Percentiles rank a stretch among this genome's conserved stretches.
Conservation (phyloP, 225 moss, liverwort and hornwort genomes). For the Marchantia paleacea region DNA sequence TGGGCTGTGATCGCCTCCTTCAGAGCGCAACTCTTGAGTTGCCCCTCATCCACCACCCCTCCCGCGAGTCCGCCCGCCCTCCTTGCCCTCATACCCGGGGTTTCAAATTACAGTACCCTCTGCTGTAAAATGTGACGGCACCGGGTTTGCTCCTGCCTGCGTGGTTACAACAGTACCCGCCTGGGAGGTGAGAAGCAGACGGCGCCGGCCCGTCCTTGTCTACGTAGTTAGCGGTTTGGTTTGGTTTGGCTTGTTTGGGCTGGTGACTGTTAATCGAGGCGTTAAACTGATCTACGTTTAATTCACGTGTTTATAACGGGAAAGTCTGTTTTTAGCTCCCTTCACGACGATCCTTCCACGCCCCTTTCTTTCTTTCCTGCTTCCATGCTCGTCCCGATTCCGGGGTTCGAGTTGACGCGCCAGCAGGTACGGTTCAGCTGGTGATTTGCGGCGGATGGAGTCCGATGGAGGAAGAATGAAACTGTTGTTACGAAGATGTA, state of each 20-base stretch:
- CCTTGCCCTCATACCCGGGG: not conserved
- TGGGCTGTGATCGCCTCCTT: not conserved
- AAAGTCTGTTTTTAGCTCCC: not conserved
- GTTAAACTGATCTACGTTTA: not conserved
- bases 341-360: no score
- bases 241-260: not conserved
- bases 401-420: not conserved
- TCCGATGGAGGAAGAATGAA: no score
- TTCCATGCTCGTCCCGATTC: not conserved
- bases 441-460: not conserved
- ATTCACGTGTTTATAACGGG: conserved; percentile 4
- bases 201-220: not conserved
- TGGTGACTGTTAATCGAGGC: no score
- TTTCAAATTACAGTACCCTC: not conserved
- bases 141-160: not conserved
- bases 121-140: not conserved
- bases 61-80: not conserved
- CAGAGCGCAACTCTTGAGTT: not conserved
- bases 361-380: no score
- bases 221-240: not conserved
- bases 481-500: no score
- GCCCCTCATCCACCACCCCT: not conserved
- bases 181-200: not conserved
- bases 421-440: not conserved
- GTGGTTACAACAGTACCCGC: not conserved